Base-by-base conservation (phyloP, 2,329 filamentous ascomycete genomes). In the Beauveria sp. region DNA sequence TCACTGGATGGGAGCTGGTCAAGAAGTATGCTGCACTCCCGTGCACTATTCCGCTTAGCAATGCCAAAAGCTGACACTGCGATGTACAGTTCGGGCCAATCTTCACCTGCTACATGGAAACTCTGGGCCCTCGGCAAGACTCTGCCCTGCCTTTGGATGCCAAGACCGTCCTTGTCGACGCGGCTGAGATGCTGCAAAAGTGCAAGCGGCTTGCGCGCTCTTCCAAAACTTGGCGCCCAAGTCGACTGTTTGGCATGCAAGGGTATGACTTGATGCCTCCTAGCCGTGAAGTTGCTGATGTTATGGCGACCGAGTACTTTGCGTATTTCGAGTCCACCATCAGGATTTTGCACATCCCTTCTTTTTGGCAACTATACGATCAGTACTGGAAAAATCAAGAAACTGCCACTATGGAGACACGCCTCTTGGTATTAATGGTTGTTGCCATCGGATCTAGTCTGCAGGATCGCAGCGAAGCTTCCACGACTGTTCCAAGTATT, bases 291-390 rank as follows among this genome's bases (percentile, higher is more conserved):
- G 28, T 68, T 5, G 70, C 78, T 1, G 79, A 84, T 61, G 43
- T 66, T 14, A 74, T 80, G 68, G 73, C 75, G 7, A 62, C 18
- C 3, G 59, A 54, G 40, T 86, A 86, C 68, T 77, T 84, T 49
- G 68, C 69, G 2, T 78, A 71, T 0, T 83, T 81, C 62, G 83
- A 83, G 63, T 76, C 74, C 1, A 74, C 75, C 0, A 77, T 83
- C 57, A 77, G 81, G 3, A 79, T 86, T 50, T 67, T 86, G 0
- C 83, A 86, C 60, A 68, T 73, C 5, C 81, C 82, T 0, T 78
- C 75, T 0, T 86, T 85, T 63, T 76, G 76, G 74, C 65, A 71
- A 22, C 77, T 83, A 8, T 85, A 83, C 64, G 63, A 71, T 3
- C 68, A 58, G 0, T 80, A 79, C 63, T 84, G 81, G 81, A 68